phyloP scores from a whole-genome alignment of 2,329 filamentous ascomycete species.

The Venturia effusa region DNA sequence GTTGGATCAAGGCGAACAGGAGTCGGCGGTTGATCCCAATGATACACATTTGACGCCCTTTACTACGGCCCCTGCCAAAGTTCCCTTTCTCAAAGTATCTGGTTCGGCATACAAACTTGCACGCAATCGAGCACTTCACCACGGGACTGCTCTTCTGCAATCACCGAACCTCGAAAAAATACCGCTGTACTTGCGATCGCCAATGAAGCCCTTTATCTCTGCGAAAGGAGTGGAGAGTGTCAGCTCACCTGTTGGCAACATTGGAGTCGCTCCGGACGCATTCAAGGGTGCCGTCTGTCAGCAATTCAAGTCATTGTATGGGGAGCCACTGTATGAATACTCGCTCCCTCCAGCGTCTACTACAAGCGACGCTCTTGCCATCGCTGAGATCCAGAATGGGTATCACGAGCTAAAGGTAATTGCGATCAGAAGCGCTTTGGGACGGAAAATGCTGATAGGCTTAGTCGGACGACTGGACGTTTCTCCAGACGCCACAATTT shows the following conservation, averaged over 20 bases:
- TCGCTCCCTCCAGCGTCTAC: not conserved
- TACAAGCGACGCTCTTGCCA: constrained; percentile 34
- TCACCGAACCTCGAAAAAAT: constrained; percentile 66
- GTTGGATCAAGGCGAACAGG: constrained; percentile 41
- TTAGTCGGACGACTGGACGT: constrained; percentile 63
- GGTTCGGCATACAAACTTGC: constrained; percentile 95
- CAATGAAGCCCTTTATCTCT: constrained; percentile 63
- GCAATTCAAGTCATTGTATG: constrained; percentile 59
- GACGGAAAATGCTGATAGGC: constrained; percentile 22
- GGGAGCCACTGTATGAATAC: constrained; percentile 25
- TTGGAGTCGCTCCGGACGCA: constrained; percentile 42
- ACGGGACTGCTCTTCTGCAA: constrained; percentile 77
- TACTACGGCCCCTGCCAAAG: constrained; percentile 21
- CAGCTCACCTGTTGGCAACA: constrained; percentile 71
- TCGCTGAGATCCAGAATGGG: constrained; percentile 49
- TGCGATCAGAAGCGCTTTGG: constrained; percentile 9
- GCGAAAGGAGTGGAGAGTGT: constrained; percentile 88
- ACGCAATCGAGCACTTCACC: constrained; percentile 69
- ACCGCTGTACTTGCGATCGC: constrained; percentile 62
- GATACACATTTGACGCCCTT: constrained; percentile 37
- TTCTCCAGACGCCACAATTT: constrained; percentile 77
- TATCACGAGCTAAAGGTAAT: constrained; percentile 50
- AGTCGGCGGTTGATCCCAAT: constrained; percentile 19
- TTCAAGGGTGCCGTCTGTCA: constrained; percentile 38
- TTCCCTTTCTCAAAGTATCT: constrained; percentile 60